Conservation (phyloP, 192 early-diverging fungal species). For the Lobosporangium transversale region DNA sequence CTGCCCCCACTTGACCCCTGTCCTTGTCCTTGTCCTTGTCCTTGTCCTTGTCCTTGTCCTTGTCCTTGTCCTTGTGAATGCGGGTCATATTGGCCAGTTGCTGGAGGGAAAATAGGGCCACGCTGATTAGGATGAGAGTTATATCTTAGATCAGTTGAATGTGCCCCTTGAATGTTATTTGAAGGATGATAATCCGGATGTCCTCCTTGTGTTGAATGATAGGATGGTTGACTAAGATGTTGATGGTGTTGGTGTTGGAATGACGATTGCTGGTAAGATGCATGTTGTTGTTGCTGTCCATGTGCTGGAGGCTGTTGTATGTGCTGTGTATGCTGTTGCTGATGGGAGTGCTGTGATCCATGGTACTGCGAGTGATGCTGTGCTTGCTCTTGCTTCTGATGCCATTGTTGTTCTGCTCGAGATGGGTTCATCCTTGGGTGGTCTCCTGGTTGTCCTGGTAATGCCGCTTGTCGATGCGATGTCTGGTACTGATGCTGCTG, state of each 20-base stretch:
- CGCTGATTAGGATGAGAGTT: background rate
- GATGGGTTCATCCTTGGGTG: background rate
- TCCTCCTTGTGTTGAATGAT: too few relatives aligned
- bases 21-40: background rate
- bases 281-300: conserved; percentile 16
- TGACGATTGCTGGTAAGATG: background rate
- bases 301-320: conserved; percentile 8
- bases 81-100: conserved; percentile 14
- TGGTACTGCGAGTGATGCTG: conserved; percentile 10
- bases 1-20: background rate
- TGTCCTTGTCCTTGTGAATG: background rate
- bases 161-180: conserved; percentile 1
- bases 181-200: too few relatives aligned
- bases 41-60: conserved; percentile 2
- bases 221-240: conserved; percentile 1
- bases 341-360: background rate
- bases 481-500: conserved; percentile 19
- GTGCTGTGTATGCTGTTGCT: conserved; percentile 1
- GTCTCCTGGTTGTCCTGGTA: conserved; percentile 1
- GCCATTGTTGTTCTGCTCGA: conserved; percentile 17
- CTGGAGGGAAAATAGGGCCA: background rate
- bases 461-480: background rate
- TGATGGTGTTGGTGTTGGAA: background rate
- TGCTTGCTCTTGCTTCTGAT: conserved; percentile 10
- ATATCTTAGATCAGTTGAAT: conserved; percentile 5